These are phyloP conservation scores for Colletotrichum caudatum DNA, from an alignment of 2,329 filamentous ascomycete genomes.

Conservation along the genomic window DNA sequence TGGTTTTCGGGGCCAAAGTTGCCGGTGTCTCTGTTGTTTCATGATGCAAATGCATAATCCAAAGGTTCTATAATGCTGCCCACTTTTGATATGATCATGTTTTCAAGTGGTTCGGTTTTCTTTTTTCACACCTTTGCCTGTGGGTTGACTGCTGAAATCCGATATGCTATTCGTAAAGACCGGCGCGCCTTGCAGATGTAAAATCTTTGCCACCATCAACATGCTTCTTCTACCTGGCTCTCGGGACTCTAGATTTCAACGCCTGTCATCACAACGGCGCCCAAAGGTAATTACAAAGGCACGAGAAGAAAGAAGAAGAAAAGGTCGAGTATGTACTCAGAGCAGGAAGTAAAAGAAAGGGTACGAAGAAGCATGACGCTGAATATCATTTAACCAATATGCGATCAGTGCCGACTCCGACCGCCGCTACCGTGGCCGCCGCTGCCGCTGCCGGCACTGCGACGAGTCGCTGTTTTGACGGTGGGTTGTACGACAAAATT, in stretches of 20 bases:
- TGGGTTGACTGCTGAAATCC: not conserved
- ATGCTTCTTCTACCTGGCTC: not conserved
- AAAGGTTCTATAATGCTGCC: not conserved
- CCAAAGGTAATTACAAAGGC: not conserved
- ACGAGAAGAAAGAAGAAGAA: not conserved
- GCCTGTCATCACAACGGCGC: not conserved
- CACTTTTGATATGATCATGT: too few relatives aligned
- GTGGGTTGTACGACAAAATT: slow-evolving; percentile 37
- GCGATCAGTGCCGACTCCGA: slow-evolving; percentile 15
- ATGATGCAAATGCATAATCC: slow-evolving; percentile 2
- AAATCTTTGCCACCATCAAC: not conserved
- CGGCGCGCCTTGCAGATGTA: not conserved
- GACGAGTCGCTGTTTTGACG: slow-evolving; percentile 29
- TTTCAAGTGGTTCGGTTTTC: not conserved
- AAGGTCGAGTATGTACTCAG: too few relatives aligned
- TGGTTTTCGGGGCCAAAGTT: not conserved
- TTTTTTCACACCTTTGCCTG: not conserved
- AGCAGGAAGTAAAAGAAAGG: not conserved
- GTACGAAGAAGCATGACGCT: not conserved
- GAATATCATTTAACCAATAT: not conserved
- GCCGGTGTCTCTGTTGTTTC: not conserved
- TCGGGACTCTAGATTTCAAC: too few relatives aligned
- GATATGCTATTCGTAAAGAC: not conserved
- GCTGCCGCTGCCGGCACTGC: not conserved
- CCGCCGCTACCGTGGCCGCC: slow-evolving; percentile 3